Conservation (phyloP, 192 early-diverging fungal species). For the Coemansia sp. region DNA sequence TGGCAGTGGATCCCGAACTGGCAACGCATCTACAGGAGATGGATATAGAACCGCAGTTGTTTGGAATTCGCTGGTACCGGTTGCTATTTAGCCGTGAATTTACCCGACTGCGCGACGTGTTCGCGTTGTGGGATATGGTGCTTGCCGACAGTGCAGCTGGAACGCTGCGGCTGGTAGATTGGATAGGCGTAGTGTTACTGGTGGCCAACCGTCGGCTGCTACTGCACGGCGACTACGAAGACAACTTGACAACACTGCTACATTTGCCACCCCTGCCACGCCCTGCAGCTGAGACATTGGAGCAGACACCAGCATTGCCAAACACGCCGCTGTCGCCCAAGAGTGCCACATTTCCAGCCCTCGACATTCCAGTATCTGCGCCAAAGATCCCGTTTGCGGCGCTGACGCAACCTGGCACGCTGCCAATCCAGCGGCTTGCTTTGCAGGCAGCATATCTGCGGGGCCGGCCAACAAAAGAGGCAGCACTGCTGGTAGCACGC, state of each 20-base stretch:
- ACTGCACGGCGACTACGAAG: constrained; percentile 64
- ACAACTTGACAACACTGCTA: constrained; percentile 64
- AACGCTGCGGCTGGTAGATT: constrained; percentile 77
- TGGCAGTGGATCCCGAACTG: constrained; percentile 69
- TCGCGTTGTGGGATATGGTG: constrained; percentile 88
- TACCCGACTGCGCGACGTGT: constrained; percentile 59
- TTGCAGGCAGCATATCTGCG: constrained; percentile 68
- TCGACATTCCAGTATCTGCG: background rate
- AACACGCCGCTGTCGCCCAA: constrained; percentile 26
- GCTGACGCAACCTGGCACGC: constrained; percentile 10
- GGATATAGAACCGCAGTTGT: constrained; percentile 92
- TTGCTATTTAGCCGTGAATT: constrained; percentile 92
- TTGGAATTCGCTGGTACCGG: constrained; percentile 91
- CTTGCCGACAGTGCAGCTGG: constrained; percentile 72
- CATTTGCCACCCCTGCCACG: constrained; percentile 58
- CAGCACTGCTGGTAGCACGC: constrained; percentile 56
- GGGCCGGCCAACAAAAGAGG: constrained; percentile 55
- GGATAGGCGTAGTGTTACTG: constrained; percentile 76
- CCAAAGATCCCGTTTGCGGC: constrained; percentile 15
- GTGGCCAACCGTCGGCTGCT: constrained; percentile 62
- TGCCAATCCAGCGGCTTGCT: constrained; percentile 54
- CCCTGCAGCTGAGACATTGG: constrained; percentile 34
- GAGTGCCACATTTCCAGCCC: background rate
- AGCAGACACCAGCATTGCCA: constrained; percentile 33
- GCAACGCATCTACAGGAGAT: constrained; percentile 68